Evolutionary conservation across 2,329 filamentous ascomycete species (phyloP), one percentile per base, ranked within the genome.

Genomic region (Sclerotinia spermophila): DNA sequence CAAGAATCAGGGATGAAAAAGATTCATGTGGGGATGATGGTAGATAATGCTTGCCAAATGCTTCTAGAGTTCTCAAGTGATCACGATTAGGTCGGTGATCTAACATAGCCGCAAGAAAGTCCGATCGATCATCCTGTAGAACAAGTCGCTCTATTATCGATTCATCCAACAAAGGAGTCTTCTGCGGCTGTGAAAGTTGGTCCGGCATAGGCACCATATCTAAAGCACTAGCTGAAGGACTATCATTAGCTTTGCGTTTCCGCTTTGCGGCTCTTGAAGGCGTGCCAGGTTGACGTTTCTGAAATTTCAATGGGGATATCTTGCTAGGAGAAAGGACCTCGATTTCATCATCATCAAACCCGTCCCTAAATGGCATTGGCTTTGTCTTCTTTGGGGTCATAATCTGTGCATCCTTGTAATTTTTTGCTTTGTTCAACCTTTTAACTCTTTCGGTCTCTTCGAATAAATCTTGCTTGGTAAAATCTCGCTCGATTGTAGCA

Each of bases 391-490:
- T 90, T 76, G 85, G 92, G 3, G 90, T 89, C 0, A 91, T 92
- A 1, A 83, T 24, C 38, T 60, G 71, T 70, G 72, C 76, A 74
- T 74, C 75, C 70, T 86, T 79, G 76, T 75, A 44, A 78, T 79
- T 78, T 74, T 82, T 84, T 67, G 80, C 83, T 74, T 79, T 84
- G 75, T 79, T 85, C 64, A 82, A 67, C 60, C 73, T 77, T 27
- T 78, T 76, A 35, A 77, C 77, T 65, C 78, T 77, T 71, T 83
- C 82, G 6, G 81, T 79, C 72, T 85, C 89, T 74, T 93, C 90
- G 53, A 84, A 85, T 75, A 92, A 81, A 76, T 95, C 92, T 73
- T 91, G 87, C 77, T 90, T 87, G 40, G 91, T 83, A 77, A 96
- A 96, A 73, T 90, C 85, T 72, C 91, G 86, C 78, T 93, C 90